These are phyloP conservation scores for Chaetomium olivaceum DNA, from an alignment of 2,329 filamentous ascomycete genomes.

Conservation along the genomic window DNA sequence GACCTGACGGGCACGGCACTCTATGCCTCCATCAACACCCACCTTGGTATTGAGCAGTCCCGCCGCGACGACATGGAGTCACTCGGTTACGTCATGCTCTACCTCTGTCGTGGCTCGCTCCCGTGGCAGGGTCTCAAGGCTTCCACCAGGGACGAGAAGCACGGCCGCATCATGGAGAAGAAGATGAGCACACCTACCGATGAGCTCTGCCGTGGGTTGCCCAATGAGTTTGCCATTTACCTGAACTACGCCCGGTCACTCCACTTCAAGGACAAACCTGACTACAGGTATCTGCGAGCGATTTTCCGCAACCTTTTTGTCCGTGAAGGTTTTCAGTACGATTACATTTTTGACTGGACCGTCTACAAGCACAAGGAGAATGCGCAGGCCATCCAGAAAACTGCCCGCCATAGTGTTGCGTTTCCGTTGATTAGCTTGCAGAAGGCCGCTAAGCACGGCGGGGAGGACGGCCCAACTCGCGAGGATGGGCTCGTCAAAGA, in stretches of 20 bases:
- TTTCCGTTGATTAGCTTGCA: too few relatives aligned
- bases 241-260: constrained; percentile 98
- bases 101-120: constrained; percentile 98
- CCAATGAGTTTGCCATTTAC: constrained; percentile 99
- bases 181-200: constrained; percentile 99
- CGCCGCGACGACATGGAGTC: constrained; percentile 99
- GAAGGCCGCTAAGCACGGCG: too few relatives aligned
- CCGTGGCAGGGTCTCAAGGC: constrained; percentile 99
- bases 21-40: constrained; percentile 98
- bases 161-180: constrained; percentile 99
- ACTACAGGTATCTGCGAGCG: constrained; percentile 99
- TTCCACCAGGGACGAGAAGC: constrained; percentile 99
- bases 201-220: constrained; percentile 97
- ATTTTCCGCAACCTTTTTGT: constrained; percentile 99
- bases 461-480: too few relatives aligned
- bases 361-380: constrained; percentile 99
- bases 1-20: constrained; percentile 98
- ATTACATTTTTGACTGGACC: constrained; percentile 99
- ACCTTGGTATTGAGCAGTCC: constrained; percentile 96
- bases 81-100: constrained; percentile 98
- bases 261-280: constrained; percentile 98
- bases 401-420: too few relatives aligned
- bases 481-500: too few relatives aligned
- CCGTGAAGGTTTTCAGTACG: constrained; percentile 98
- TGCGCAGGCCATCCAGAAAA: constrained; percentile 77